A percentile compares a stretch with the other conserved stretches of the same genome.
phyloP scores from a whole-genome alignment of 2,329 filamentous ascomycete species.

The Xylaria sp. region DNA sequence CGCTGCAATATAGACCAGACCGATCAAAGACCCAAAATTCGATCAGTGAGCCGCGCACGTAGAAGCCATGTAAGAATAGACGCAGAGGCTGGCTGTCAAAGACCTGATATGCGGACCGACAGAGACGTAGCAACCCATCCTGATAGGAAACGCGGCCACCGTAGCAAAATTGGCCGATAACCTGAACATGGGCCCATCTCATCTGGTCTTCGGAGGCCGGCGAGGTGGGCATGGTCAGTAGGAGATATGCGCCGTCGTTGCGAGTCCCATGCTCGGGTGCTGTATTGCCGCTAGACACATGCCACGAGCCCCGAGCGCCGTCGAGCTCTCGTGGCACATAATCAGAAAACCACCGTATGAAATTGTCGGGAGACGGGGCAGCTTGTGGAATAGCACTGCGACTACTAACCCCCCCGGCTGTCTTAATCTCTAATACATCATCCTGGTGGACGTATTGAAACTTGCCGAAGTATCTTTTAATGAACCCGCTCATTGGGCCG shows the following conservation, averaged over 20 bases:
- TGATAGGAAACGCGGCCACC: slow-evolving; percentile 31
- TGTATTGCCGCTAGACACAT: slow-evolving; percentile 22
- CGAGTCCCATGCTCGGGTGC: slow-evolving; percentile 17
- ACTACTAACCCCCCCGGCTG: slow-evolving; percentile 24
- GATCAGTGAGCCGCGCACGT: slow-evolving; percentile 48
- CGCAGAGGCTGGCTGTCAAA: slow-evolving; percentile 50
- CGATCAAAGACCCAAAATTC: slow-evolving; percentile 55
- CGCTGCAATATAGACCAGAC: slow-evolving; percentile 51
- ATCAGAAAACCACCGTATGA: slow-evolving; percentile 39
- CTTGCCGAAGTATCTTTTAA: slow-evolving; percentile 40
- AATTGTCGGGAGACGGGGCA: slow-evolving; percentile 35
- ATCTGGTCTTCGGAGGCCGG: slow-evolving; percentile 16
- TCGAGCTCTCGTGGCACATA: slow-evolving; percentile 32
- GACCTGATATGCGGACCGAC: slow-evolving; percentile 41
- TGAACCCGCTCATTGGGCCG: slow-evolving; percentile 42
- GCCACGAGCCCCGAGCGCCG: slow-evolving; percentile 40
- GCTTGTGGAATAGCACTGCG: slow-evolving; percentile 30
- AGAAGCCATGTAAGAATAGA: slow-evolving; percentile 54
- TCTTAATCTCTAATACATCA: slow-evolving; percentile 31
- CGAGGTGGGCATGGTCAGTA: slow-evolving; percentile 34
- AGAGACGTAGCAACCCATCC: slow-evolving; percentile 41
- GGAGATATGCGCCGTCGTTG: slow-evolving; percentile 32
- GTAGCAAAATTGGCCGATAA: slow-evolving; percentile 41
- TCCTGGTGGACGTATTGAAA: slow-evolving; percentile 35
- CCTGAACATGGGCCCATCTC: slow-evolving; percentile 40